Conservation (phyloP, 176 grass and related monocot species). For the Themeda triandra region DNA sequence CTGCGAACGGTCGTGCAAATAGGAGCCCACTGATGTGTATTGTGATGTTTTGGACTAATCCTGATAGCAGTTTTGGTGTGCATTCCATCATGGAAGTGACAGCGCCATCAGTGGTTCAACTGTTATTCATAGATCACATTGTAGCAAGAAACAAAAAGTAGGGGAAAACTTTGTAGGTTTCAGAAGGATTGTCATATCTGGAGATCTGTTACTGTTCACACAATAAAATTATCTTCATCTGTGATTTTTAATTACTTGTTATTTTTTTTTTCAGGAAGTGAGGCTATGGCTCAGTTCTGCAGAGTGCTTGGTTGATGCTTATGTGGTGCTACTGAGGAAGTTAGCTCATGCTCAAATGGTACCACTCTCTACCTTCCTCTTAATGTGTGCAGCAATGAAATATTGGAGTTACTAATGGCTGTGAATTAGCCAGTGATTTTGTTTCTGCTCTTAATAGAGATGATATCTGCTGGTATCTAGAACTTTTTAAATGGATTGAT, state of each 20-base stretch:
- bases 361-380: constrained; percentile 12
- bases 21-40: not conserved
- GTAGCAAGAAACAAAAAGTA: not conserved
- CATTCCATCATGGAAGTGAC: not conserved
- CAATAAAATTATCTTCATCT: not conserved
- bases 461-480: constrained; percentile 4
- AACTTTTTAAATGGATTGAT: constrained; percentile 15
- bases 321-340: constrained; percentile 74
- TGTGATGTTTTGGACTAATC: not conserved
- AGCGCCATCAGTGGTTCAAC: not conserved
- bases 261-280: constrained; percentile 49
- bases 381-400: constrained; percentile 9
- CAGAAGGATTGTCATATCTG: constrained; percentile 10
- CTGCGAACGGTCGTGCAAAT: not conserved
- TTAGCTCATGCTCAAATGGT: constrained; percentile 51
- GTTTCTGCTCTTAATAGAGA: not conserved
- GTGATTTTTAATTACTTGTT: not conserved
- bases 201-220: not conserved
- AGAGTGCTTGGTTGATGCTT: constrained; percentile 75
- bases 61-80: not conserved
- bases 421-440: not conserved
- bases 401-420: not conserved
- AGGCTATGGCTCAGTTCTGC: constrained; percentile 57
- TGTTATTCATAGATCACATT: constrained; percentile 5
- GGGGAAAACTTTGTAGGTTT: not conserved